Evolutionary conservation across 2,329 filamentous ascomycete species (phyloP).

Genomic region (Trichoderma guizhouense): DNA sequence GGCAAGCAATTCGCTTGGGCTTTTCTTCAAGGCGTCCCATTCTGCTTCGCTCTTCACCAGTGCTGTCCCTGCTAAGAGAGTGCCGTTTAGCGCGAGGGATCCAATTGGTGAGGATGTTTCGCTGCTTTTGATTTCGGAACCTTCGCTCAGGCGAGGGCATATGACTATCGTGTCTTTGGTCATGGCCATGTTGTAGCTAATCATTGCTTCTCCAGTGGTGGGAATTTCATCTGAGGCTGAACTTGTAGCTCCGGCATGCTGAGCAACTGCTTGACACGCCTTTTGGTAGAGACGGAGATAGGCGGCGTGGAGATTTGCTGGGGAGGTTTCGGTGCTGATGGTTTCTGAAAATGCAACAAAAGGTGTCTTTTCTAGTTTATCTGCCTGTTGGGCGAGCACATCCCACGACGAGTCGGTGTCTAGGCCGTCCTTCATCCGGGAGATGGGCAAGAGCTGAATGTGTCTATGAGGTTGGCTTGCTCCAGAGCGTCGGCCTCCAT

Average conservation of each 20-base stretch:
- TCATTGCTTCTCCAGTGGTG: conserved; percentile 42
- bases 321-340: conserved; percentile 34
- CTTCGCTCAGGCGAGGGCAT: conserved; percentile 53
- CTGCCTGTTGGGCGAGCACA: conserved; percentile 42
- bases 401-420: conserved; percentile 40
- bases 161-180: conserved; percentile 52
- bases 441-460: conserved; percentile 66
- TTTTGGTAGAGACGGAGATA: conserved; percentile 49
- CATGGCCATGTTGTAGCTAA: conserved; percentile 64
- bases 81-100: conserved; percentile 55
- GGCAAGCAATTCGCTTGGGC: conserved; percentile 21
- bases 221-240: conserved; percentile 24
- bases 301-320: conserved; percentile 36
- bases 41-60: conserved; percentile 58
- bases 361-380: conserved; percentile 27
- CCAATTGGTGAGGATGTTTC: conserved; percentile 39
- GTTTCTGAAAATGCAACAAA: conserved; percentile 44
- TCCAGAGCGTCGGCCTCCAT: conserved; percentile 64
- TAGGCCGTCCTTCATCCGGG: conserved; percentile 57
- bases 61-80: conserved; percentile 60
- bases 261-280: conserved; percentile 40
- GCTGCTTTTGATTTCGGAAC: conserved; percentile 32
- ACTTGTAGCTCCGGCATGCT: conserved; percentile 12
- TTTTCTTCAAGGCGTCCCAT: conserved; percentile 50
- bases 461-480: conserved; percentile 71